These are phyloP conservation scores for Cytospora mali DNA, from an alignment of 2,329 filamentous ascomycete species.

Conservation along the genomic window DNA sequence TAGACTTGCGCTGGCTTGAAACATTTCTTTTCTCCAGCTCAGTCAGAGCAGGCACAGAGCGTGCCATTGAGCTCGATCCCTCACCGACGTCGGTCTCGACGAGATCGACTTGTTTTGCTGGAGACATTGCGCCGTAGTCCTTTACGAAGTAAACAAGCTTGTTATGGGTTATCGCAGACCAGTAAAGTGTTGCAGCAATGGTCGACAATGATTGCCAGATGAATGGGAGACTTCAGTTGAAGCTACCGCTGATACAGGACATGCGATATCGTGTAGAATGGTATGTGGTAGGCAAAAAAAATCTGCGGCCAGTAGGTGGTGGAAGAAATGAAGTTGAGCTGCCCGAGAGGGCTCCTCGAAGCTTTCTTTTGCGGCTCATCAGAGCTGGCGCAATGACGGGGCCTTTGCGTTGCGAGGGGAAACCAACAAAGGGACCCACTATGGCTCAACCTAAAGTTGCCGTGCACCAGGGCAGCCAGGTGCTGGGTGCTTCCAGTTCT, in stretches of 20 bases:
- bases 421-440: slow-evolving; percentile 16
- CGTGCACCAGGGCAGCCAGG: too few relatives aligned
- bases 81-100: slow-evolving; percentile 20
- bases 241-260: slow-evolving; percentile 4
- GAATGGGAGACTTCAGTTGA: neutral
- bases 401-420: slow-evolving; percentile 13
- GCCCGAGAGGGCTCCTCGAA: slow-evolving; percentile 13
- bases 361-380: slow-evolving; percentile 21
- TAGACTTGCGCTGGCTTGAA: slow-evolving; percentile 32
- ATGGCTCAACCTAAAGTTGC: neutral
- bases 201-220: neutral
- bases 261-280: neutral
- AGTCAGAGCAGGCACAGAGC: slow-evolving; percentile 2
- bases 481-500: neutral
- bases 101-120: slow-evolving; percentile 10
- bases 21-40: slow-evolving; percentile 5
- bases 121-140: slow-evolving; percentile 23
- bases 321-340: slow-evolving; percentile 9
- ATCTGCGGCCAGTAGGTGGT: slow-evolving; percentile 16
- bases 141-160: neutral
- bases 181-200: neutral
- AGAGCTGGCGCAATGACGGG: slow-evolving; percentile 18
- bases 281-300: slow-evolving; percentile 8
- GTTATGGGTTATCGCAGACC: neutral
- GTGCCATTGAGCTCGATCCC: slow-evolving; percentile 12